Evolutionary conservation across 805 yeast species (phyloP).

Genomic region (Hanseniaspora taiwanica): DNA sequence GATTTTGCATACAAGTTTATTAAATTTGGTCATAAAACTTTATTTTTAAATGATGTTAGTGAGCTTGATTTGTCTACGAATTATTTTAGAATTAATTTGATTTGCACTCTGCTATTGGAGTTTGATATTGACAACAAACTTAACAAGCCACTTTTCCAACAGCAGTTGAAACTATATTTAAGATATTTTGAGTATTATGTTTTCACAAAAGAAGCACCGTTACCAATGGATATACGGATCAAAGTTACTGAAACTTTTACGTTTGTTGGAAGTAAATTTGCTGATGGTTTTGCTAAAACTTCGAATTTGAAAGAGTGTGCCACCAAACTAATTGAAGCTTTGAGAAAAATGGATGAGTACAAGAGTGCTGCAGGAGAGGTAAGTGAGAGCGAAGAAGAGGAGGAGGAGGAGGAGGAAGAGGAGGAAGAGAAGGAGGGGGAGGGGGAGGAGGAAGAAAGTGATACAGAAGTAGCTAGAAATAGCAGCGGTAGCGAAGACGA

Average conservation of each 20-base stretch:
- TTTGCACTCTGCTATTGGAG: conserved; percentile 30
- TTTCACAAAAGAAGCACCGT: conserved; percentile 43
- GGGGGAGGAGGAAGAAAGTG: conserved; percentile 8
- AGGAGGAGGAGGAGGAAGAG: conserved; percentile 5
- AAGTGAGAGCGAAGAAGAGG: conserved; percentile 13
- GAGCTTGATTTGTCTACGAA: conserved; percentile 52
- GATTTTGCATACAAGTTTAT: conserved; percentile 44
- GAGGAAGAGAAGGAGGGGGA: conserved; percentile 16
- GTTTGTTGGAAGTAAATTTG: conserved; percentile 9
- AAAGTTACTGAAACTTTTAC: conserved; percentile 33
- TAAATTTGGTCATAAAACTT: conserved; percentile 54
- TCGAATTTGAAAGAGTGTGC: conserved; percentile 31
- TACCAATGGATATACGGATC: conserved; percentile 52
- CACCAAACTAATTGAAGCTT: conserved; percentile 17
- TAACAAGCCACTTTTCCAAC: conserved; percentile 1
- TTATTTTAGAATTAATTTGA: conserved; percentile 56
- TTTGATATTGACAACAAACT: conserved; percentile 12
- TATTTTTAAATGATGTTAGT: conserved; percentile 29
- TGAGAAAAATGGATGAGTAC: conserved; percentile 6
- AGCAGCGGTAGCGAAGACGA: background rate
- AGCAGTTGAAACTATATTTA: conserved; percentile 29
- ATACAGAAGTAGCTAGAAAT: conserved; percentile 3
- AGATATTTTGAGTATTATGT: conserved; percentile 61
- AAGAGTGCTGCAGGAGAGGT: conserved; percentile 13
- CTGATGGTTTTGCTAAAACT: conserved; percentile 26